Percentiles rank a stretch among this genome's conserved stretches.
Conservation (phyloP, 2,329 filamentous ascomycete genomes). For the Cordyceps militaris region DNA sequence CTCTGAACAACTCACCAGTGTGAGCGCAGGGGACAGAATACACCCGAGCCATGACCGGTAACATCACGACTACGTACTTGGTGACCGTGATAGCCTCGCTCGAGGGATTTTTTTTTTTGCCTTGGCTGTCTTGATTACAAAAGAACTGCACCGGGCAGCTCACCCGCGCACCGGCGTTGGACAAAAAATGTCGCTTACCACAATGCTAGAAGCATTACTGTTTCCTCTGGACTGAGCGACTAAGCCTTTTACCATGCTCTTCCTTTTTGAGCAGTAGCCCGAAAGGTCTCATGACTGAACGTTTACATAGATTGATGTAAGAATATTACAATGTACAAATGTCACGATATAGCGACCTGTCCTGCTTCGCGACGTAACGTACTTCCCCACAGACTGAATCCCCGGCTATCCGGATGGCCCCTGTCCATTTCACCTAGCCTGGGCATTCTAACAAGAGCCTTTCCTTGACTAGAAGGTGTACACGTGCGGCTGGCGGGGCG, state of each 20-base stretch:
- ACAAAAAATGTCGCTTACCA: conserved; percentile 2
- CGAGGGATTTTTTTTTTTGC: neutral
- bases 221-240: conserved; percentile 6
- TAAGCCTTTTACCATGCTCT: neutral
- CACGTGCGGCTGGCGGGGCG: conserved; percentile 7
- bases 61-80: neutral
- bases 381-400: neutral
- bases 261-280: neutral
- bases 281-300: neutral
- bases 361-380: neutral
- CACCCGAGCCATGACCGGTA: neutral
- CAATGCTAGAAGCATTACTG: conserved; percentile 1
- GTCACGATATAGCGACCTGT: neutral
- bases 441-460: conserved; percentile 6
- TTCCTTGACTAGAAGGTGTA: conserved; percentile 8
- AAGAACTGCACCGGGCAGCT: neutral
- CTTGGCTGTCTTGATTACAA: neutral
- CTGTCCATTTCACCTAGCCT: neutral
- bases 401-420: neutral
- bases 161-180: neutral
- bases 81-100: neutral
- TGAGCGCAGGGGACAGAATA: neutral
- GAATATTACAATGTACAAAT: conserved; percentile 1
- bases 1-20: neutral
- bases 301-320: conserved; percentile 1